These are phyloP conservation scores for Iberis amara DNA, from an alignment of 441 rosid species.

Conservation along the genomic window DNA sequence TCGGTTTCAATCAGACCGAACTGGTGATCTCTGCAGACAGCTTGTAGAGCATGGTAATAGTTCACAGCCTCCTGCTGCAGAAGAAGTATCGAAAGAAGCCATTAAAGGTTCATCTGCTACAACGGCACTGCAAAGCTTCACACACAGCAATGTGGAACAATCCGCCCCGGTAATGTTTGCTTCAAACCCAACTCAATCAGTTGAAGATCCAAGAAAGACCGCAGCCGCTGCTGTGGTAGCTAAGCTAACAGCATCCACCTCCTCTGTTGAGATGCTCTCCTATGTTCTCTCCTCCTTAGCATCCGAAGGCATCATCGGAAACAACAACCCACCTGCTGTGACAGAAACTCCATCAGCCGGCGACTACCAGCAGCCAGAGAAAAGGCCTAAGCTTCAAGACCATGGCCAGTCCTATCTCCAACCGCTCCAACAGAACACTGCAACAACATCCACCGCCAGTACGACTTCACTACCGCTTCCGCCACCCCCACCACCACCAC, in stretches of 20 bases:
- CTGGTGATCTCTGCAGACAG: constrained; percentile 50
- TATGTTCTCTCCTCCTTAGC: constrained; percentile 85
- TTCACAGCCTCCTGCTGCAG: constrained; percentile 33
- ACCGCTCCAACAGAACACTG: constrained; percentile 33
- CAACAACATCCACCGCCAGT: constrained; percentile 30
- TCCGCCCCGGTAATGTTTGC: constrained; percentile 72
- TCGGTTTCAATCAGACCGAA: constrained; percentile 56
- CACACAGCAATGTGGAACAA: constrained; percentile 50
- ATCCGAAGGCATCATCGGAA: constrained; percentile 69
- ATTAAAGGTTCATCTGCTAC: constrained; percentile 29
- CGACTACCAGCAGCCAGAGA: constrained; percentile 53
- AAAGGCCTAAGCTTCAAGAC: constrained; percentile 65
- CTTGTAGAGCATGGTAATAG: constrained; percentile 37
- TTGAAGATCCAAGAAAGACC: constrained; percentile 63
- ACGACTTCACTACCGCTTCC: constrained; percentile 39
- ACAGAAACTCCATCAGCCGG: constrained; percentile 31
- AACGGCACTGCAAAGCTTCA: constrained; percentile 42
- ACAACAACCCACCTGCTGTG: constrained; percentile 27
- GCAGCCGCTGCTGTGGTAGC: constrained; percentile 93
- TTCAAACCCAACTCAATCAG: constrained; percentile 37
- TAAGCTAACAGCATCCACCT: constrained; percentile 82
- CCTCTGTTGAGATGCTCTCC: constrained; percentile 88
- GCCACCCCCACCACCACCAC: constrained; percentile 56
- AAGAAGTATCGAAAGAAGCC: constrained; percentile 51
- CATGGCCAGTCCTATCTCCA: constrained; percentile 52